Evolutionary conservation across 2,329 filamentous ascomycete genomes (phyloP), one percentile per base, ranked within the genome.

Genomic region (Gliomastix tumulicola): DNA sequence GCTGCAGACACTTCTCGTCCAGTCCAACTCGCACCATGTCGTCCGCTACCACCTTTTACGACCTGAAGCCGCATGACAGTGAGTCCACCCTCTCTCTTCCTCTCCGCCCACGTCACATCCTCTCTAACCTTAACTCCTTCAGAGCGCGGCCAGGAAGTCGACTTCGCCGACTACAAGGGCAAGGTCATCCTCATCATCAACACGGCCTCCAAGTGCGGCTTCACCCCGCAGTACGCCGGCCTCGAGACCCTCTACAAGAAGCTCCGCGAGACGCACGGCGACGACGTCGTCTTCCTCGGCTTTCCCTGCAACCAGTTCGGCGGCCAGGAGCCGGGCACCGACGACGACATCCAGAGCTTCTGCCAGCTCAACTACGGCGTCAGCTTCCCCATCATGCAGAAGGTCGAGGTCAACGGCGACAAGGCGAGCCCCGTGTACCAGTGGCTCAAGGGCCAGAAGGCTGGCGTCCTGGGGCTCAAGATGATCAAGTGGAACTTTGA

Each of bases 231-330:
- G 66, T 96, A 92, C 65, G 81, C 77, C 44, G 87, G 85, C 21
- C 84, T 98, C 35, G 89, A 98, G 69, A 82, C 77, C 55, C 77
- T 98, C 45, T 95, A 94, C 78, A 85, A 94, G 62, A 65, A 70
- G 40, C 53, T 96, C 56, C 79, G 77, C 50, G 69, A 69, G 47
- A 71, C 77, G 54, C 69, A 94, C 69, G 74, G 62, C 21, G 79
- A 87, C 46, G 74, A 88, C 54, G 92, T 98, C 59, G 72, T 79
- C 54, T 79, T 98, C 66, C 74, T 98, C 56, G 92, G 89, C 51
- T 97, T 98, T 69, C 92, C 92, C 40, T 97, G 90, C 81, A 98
- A 97, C 74, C 92, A 98, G 66, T 98, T 98, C 65, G 86, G 82
- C 54, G 65, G 66, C 48, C 92, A 98, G 66, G 92, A 97, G 57